These are phyloP conservation scores for Ormosia semicastrata DNA, from an alignment of 306 rosid genomes.

Conservation along the genomic window DNA sequence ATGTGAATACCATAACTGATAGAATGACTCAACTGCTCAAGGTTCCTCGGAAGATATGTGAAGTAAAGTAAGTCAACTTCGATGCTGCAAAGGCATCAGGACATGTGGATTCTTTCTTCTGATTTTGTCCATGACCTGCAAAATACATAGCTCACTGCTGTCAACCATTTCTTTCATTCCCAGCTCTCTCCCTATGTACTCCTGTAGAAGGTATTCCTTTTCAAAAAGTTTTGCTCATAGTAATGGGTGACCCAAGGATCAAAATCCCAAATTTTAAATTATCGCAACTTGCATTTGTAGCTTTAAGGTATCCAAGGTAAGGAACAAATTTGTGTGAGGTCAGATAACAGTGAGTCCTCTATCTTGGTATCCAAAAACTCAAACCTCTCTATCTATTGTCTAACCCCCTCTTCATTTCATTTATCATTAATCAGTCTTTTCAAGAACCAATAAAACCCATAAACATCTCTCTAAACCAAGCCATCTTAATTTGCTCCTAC, in stretches of 20 bases:
- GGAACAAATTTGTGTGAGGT: slow-evolving; percentile 33
- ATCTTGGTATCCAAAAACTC: not conserved
- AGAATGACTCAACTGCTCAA: too few species aligned
- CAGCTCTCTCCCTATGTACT: not conserved
- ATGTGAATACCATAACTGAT: too few species aligned
- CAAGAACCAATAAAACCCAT: not conserved
- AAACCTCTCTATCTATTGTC: not conserved
- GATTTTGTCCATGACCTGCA: not conserved
- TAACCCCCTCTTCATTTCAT: not conserved
- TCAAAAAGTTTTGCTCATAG: slow-evolving; percentile 23
- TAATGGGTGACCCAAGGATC: slow-evolving; percentile 2
- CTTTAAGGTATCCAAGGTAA: slow-evolving; percentile 44
- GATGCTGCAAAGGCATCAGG: not conserved
- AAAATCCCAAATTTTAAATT: slow-evolving; percentile 21
- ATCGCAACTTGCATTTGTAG: slow-evolving; percentile 13
- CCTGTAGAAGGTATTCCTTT: slow-evolving; percentile 41
- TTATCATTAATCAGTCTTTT: not conserved
- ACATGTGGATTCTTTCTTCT: slow-evolving; percentile 32
- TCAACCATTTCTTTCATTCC: not conserved
- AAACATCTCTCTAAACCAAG: not conserved
- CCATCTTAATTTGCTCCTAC: not conserved
- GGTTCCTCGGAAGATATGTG: not conserved
- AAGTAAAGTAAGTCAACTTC: not conserved
- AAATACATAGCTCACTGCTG: not conserved
- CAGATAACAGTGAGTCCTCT: not conserved